Evolutionary conservation across 2,329 filamentous ascomycete genomes (phyloP).

Genomic region (Phoma sp.): DNA sequence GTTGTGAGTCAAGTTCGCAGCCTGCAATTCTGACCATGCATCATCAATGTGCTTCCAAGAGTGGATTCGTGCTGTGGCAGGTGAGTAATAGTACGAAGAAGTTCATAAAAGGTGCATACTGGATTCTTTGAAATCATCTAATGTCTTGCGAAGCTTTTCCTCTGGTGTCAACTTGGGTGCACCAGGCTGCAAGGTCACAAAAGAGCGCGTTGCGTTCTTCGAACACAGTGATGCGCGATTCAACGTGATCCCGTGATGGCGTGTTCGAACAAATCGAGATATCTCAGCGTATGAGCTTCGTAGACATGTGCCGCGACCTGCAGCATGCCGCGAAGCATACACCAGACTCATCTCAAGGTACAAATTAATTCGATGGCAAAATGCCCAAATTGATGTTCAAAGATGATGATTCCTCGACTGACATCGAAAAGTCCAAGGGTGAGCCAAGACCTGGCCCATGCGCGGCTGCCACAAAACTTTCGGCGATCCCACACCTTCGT

Average conservation of each 20-base stretch:
- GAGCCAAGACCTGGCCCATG: conserved; percentile 27
- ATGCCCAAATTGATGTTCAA: neutral
- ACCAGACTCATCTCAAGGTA: conserved; percentile 30
- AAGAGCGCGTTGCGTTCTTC: conserved; percentile 18
- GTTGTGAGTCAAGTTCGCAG: conserved; percentile 7
- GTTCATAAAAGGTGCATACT: conserved; percentile 25
- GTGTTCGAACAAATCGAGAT: conserved; percentile 39
- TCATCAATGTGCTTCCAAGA: conserved; percentile 39
- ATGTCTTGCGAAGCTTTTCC: conserved; percentile 28
- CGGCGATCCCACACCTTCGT: conserved; percentile 28
- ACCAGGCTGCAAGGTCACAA: conserved; percentile 16
- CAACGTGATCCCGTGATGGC: conserved; percentile 38
- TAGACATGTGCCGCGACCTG: conserved; percentile 23
- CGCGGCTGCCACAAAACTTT: conserved; percentile 44
- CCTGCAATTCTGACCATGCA: conserved; percentile 32
- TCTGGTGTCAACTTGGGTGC: conserved; percentile 15
- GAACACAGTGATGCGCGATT: conserved; percentile 15
- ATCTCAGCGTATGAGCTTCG: conserved; percentile 44
- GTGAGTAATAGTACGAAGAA: neutral
- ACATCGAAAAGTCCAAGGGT: conserved; percentile 8
- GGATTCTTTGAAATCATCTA: conserved; percentile 42
- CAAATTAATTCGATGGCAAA: neutral
- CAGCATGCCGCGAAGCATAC: conserved; percentile 24
- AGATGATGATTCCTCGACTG: conserved; percentile 8
- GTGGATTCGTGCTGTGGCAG: conserved; percentile 3